These are phyloP conservation scores for Eucalyptus brandiana DNA, from an alignment of 345 rosid genomes.

Conservation along the genomic window DNA sequence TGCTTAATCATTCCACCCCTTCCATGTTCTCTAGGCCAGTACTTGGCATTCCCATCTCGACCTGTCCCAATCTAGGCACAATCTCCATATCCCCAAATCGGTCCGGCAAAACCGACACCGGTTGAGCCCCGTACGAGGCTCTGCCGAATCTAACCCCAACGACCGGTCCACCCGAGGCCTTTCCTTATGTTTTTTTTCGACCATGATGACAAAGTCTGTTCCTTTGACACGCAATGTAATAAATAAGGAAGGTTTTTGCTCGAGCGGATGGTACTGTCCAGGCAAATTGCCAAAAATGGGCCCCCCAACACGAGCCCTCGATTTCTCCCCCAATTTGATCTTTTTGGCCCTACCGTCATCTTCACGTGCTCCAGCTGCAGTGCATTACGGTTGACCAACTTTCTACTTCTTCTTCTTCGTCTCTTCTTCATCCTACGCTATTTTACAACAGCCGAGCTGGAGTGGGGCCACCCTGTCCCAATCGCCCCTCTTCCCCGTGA, in stretches of 20 bases:
- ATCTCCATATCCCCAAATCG: background rate
- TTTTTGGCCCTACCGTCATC: background rate
- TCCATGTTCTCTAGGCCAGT: rapidly evolving
- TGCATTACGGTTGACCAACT: background rate
- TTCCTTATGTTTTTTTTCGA: rapidly evolving
- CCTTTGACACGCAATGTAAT: background rate
- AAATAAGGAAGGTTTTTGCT: background rate
- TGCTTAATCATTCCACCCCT: background rate
- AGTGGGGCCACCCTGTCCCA: background rate
- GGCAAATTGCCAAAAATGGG: background rate
- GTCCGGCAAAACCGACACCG: rapidly evolving
- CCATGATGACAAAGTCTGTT: rapidly evolving
- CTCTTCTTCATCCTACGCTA: background rate
- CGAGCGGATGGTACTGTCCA: background rate
- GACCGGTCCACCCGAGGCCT: background rate
- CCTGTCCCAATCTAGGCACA: background rate
- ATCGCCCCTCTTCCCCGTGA: background rate
- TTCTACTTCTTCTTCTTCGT: background rate
- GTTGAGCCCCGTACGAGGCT: background rate
- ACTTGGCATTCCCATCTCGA: background rate
- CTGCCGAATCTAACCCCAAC: background rate
- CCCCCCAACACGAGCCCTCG: background rate
- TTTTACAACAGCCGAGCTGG: background rate
- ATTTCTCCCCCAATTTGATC: background rate
- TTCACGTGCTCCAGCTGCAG: background rate